Percentiles rank a stretch among this genome's conserved stretches.
Conservation (phyloP, 805 yeast species). For the Wickerhamiella occidentalis region DNA sequence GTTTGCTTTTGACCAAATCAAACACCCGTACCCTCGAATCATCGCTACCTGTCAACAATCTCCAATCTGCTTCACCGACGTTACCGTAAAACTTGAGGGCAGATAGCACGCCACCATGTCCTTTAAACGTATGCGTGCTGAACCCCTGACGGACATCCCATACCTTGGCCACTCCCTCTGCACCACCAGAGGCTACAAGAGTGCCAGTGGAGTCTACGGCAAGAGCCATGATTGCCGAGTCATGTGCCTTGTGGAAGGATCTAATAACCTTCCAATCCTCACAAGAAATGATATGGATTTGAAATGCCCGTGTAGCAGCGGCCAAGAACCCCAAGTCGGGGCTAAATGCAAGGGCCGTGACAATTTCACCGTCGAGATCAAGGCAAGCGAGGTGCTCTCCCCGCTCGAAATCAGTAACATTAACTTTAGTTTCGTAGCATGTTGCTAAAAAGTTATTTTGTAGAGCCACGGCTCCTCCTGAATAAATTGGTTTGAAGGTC, state of each 20-base stretch:
- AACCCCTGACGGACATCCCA: conserved; percentile 86
- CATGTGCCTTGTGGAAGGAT: conserved; percentile 32
- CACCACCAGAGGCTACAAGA: conserved; percentile 83
- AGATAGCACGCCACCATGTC: conserved; percentile 84
- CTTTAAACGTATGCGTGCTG: conserved; percentile 79
- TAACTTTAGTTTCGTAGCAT: conserved; percentile 64
- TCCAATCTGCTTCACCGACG: conserved; percentile 53
- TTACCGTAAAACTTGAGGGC: conserved; percentile 66
- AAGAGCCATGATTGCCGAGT: conserved; percentile 71
- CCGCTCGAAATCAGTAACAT: conserved; percentile 50
- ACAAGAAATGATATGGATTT: conserved; percentile 49
- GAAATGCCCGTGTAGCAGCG: conserved; percentile 71
- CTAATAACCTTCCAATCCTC: conserved; percentile 10
- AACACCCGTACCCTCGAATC: conserved; percentile 45
- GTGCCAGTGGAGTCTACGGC: conserved; percentile 71
- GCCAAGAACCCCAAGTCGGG: conserved; percentile 65
- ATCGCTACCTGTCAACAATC: conserved; percentile 60
- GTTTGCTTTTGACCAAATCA: conserved; percentile 60
- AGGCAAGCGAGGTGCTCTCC: conserved; percentile 47
- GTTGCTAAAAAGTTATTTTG: conserved; percentile 62
- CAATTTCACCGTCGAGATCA: conserved; percentile 73
- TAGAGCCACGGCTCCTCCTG: conserved; percentile 69
- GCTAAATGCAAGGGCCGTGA: conserved; percentile 64
- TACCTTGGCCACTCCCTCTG: conserved; percentile 84
- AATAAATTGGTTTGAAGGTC: conserved; percentile 62